Base-by-base conservation (phyloP, 441 rosid species). In the Mallotus repandus region DNA sequence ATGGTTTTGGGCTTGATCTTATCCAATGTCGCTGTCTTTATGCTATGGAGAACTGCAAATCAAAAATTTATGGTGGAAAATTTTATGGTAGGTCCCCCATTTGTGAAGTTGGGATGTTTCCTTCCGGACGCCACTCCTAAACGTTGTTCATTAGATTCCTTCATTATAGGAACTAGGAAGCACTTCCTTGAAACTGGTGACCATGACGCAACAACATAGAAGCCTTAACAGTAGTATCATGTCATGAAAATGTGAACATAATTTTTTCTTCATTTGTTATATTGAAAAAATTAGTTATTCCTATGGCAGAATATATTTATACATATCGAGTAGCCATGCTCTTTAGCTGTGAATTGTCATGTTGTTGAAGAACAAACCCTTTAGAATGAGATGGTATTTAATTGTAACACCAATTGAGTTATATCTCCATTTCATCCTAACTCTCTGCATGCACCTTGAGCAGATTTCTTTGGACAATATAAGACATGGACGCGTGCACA, bases 401-500 rank as follows among this genome's bases (percentile, higher is more conserved):
- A 15, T 48, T 48, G 56, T 48, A 5, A 48, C 8, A 2, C 5
- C 29, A 19, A 63, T 63, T 19, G 43, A 19, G 15, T 68, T 62
- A 14, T 38, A 49, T 18, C 29, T 58, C 50, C 29, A 38, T 71
- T 32, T 66, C 19, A n/a, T n/a, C 13, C 63, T 78, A 69, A 77
- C 63, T 71, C 54, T 52, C 49, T 73, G 75, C 50, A 68, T 81
- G 55, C 70, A 64, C 77, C 55, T 15, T 84, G 81, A 1, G 84
- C 92, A 95, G 98, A 84, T 93, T 70, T 95, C 98, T 13, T 66
- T 95, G 75, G 97, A 93, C 73, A 90, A 95, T 70, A 49, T 91
- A 77, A 82, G 66, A 78, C 83, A 84, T 71, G 95, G 97, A 22
- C 90, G 85, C 56, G 11, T 93, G 73, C 97, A 93, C 76, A 89